Base-by-base conservation (phyloP, 2,329 filamentous ascomycete genomes). In the Penicillium sclerotigenum region DNA sequence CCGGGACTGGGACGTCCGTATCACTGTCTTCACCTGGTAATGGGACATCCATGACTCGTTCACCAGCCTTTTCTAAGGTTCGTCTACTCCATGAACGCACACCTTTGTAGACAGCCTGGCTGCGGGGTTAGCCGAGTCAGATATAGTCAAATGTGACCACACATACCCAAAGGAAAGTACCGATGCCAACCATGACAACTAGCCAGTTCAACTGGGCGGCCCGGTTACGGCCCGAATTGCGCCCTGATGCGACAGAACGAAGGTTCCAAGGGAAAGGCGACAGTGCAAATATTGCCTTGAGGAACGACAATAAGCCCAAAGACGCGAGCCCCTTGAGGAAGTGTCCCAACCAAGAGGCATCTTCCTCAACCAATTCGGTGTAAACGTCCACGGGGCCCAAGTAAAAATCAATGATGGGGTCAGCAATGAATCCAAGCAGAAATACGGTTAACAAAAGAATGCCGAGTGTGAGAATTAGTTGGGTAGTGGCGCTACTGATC, bases 271-370 rank as follows among this genome's bases (percentile, higher is more conserved):
- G 91, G 33, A 57, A 91, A 2, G 93, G 84, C 14, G 84, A 87
- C 69, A 91, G 79, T 16, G 86, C 83, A 47, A 95, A 75, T 50
- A 95, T 79, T 28, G 88, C 87, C 74, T 96, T 96, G 54, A 91
- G 72, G 58, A 96, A 89, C 0, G 93, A 92, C 18, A 97, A 77
- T 7, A 97, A 77, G 8, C 94, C 94, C 47, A 97, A 81, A 5
- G 90, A 93, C n/a, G 93, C 87, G 63, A 97, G 81, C 0, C 94
- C 94, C 73, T 97, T 97, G 56, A 89, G 61, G 64, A 97, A 94
- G 70, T 99, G 94, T 65, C 89, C 85, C 7, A 79, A 66, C 93
- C 93, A 97, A 1, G 85, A 83, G 13, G 80, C 71, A 56, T 83
- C 79, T 34, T 82, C 77, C 11, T 82, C 80, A 20, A 66, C 58